Evolutionary conservation across 2,329 filamentous ascomycete species (phyloP), one percentile per base, ranked within the genome.

Genomic region (Paracoccidioides lutzii): DNA sequence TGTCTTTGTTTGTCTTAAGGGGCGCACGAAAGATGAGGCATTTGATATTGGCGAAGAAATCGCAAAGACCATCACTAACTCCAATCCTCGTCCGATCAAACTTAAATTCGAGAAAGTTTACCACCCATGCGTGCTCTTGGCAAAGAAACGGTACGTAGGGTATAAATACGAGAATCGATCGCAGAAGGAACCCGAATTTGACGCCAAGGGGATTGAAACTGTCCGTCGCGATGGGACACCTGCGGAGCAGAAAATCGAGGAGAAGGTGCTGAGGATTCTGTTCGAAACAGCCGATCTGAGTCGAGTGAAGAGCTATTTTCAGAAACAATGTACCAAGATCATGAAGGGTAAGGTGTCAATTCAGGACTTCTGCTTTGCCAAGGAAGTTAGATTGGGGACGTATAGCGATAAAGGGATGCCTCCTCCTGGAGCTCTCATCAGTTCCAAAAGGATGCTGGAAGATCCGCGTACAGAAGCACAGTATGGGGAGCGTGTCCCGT

Each of bases 21-120:
- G 91, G 4, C 83, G 89, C 51, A 94, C 88, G 0, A 84, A 83
- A 54, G 87, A 89, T 22, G 82, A 97, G 67, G 94, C 94, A 0
- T 98, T 98, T 69, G 80, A 85, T 55, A 90, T 98, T 54, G 94
- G 93, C 35, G 83, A 90, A 62, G 91, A 97, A 66, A 98, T 98
- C 59, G 86, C 90, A 38, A 81, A 87, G 64, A 84, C 85, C 12
- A 82, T 98, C 56, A 97, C 93, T 0, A 81, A 88, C 55, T 85
- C 87, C 75, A 98, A 96, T 65, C 94, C 93, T 2, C 81, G 85
- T 0, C 93, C 93, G 0, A 77, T 98, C 62, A 97, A 95, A 71
- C 84, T 98, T 60, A 97, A 97, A 68, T 96, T 98, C 63, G 93
- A 98, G 68, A 98, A 98, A 64, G 91, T 98, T 1, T 98, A 98